Evolutionary conservation across 2,329 filamentous ascomycete species (phyloP).

Genomic region (Sclerotinia subarctica): DNA sequence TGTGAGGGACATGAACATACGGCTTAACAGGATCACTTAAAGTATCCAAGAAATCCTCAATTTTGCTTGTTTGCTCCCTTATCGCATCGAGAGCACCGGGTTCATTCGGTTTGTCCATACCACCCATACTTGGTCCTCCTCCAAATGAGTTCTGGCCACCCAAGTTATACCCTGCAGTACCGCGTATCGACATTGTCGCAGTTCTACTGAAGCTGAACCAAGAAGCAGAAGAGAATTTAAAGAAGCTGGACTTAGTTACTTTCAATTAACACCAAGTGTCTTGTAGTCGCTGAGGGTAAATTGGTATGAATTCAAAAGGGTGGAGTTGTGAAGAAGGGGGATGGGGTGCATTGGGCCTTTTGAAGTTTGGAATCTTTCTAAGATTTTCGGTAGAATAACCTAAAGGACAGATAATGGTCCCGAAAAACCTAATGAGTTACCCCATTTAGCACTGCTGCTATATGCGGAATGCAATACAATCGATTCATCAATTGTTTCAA

Average conservation of each 20-base stretch:
- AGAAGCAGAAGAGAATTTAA: constrained; percentile 24
- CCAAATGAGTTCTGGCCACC: constrained; percentile 41
- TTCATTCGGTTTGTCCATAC: constrained; percentile 35
- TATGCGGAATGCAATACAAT: neutral
- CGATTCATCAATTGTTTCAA: neutral
- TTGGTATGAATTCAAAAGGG: neutral
- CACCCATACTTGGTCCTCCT: constrained; percentile 35
- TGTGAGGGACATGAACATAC: constrained; percentile 53
- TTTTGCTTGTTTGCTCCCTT: constrained; percentile 94
- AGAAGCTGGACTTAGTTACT: neutral
- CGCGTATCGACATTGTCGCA: constrained; percentile 53
- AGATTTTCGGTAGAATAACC: constrained; percentile 19
- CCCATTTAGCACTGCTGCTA: constrained; percentile 9
- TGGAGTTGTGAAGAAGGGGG: constrained; percentile 13
- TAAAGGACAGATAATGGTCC: constrained; percentile 9
- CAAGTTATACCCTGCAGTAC: constrained; percentile 47
- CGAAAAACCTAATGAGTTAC: constrained; percentile 4
- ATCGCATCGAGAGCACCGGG: constrained; percentile 70
- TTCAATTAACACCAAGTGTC: constrained; percentile 3
- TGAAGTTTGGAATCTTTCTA: constrained; percentile 7
- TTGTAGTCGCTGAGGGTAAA: neutral
- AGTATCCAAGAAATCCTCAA: constrained; percentile 88
- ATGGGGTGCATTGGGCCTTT: constrained; percentile 3
- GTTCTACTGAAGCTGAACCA: constrained; percentile 34
- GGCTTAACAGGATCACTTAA: constrained; percentile 90